A percentile compares a stretch with the other conserved stretches of the same genome.
These are phyloP conservation scores for Chloroidium sp. DNA, from an alignment of 163 green algal species.

Conservation along the genomic window DNA sequence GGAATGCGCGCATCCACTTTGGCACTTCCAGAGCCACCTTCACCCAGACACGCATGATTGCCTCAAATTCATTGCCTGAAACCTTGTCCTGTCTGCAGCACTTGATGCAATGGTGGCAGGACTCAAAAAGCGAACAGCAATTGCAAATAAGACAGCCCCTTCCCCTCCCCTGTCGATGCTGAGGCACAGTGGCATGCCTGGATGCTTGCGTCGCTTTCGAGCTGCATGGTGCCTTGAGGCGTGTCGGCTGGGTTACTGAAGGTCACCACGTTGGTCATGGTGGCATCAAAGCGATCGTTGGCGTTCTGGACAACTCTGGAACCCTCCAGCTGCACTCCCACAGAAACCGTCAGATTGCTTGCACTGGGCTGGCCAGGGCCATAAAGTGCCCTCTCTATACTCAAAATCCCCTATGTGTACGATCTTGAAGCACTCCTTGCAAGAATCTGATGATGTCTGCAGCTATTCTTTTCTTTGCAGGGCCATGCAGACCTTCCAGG, in stretches of 20 bases:
- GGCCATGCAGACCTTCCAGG: no score
- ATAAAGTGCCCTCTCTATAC: no score
- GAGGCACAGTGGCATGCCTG: slow-evolving; percentile 19
- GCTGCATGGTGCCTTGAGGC: slow-evolving; percentile 11
- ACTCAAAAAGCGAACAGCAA: no score
- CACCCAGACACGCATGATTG: background rate
- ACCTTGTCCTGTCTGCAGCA: background rate
- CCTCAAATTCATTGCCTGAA: background rate
- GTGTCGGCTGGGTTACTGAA: slow-evolving; percentile 25
- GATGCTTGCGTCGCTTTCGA: slow-evolving; percentile 54
- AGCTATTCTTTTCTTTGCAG: no score
- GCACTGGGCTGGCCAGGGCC: no score
- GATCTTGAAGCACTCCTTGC: no score
- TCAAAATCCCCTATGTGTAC: no score
- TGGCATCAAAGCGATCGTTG: slow-evolving; percentile 60
- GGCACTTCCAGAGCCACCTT: slow-evolving; percentile 52
- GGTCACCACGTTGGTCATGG: slow-evolving; percentile 66
- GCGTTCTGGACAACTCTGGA: slow-evolving; percentile 38
- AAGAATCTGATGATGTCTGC: no score
- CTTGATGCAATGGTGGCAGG: background rate
- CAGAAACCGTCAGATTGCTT: no score
- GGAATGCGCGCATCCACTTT: slow-evolving; percentile 44
- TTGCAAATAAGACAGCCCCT: no score
- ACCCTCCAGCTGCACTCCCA: slow-evolving; percentile 42
- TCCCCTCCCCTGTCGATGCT: background rate